Evolutionary conservation across 352 stramenopile genomes (phyloP), one percentile per base, ranked within the genome.

Genomic region (Globisporangium camurandrum): DNA sequence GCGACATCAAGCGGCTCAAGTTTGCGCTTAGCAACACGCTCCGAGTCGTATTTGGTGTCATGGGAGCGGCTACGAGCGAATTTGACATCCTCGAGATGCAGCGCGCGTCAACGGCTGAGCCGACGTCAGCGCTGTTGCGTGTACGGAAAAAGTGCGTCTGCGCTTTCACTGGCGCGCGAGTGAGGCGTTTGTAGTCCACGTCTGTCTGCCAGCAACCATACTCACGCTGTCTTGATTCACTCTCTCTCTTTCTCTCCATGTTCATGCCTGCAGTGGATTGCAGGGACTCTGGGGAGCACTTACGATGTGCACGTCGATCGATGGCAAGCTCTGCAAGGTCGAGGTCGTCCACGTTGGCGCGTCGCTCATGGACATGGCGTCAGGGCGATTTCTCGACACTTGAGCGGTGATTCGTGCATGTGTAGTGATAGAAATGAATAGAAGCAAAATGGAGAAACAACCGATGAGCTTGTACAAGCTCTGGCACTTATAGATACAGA

Each of bases 251-350:
- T 10, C 11, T 14, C 3, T 46, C 7, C 40, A 11, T 4, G 3
- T 10, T 30, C 11, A 39, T 20, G 33, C 12, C 2, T 12, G n/a
- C 49, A 75, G 75, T 33, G 76, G 72, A 34, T 49, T 91, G 31
- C 63, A 87, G 49, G 69, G 56, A 1, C 59, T 91, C 10, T 71
- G 74, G 61, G 76, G 76, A 12, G 76, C 76, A 23, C 65, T 88
- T 46, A 84, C 70, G n/a, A 84, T 88, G 68, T 88, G 76, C 56
- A 82, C 79, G 30, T 66, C 62, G 12, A 60, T 91, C 9, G 77
- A 87, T 44, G 68, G 71, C 31, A 55, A 61, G 41, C 41, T 61
- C 6, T 61, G 54, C 54, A 61, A 61, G 41, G 36, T 61, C 34
- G 54, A 61, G 43, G 54, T 61, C 28, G 34, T 61, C 26, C 54